Conservation (phyloP, 345 rosid species). For the Eucalyptus shirleyi region DNA sequence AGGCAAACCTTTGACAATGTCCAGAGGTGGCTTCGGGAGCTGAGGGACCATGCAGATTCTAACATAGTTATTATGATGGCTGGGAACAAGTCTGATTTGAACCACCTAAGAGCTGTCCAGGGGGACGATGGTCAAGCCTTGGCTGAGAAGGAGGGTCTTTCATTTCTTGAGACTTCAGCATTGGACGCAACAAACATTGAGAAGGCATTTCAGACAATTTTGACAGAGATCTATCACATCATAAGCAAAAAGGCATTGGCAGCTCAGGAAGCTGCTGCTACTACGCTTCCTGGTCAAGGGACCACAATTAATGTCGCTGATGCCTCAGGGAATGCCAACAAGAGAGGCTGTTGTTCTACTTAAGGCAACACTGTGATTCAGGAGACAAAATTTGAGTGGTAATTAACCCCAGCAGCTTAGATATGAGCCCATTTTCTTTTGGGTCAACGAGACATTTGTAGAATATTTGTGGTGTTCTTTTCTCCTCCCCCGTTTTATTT, state of each 20-base stretch:
- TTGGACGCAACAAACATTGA: conserved; percentile 4
- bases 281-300: conserved; percentile 9
- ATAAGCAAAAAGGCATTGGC: conserved; percentile 19
- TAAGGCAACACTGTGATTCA: neutral
- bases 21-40: conserved; percentile 16
- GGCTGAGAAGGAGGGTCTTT: conserved; percentile 14
- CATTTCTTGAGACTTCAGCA: conserved; percentile 14
- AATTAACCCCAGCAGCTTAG: neutral
- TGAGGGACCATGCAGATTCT: conserved; percentile 20
- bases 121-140: conserved; percentile 7
- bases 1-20: conserved; percentile 13
- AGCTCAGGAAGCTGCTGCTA: conserved; percentile 9
- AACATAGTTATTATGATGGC: conserved; percentile 14
- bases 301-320: conserved; percentile 7
- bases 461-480: conserved; percentile 8
- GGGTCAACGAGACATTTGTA: conserved; percentile 19
- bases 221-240: conserved; percentile 10
- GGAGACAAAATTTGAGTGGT: neutral
- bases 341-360: conserved; percentile 7
- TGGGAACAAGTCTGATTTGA: conserved; percentile 8
- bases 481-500: neutral
- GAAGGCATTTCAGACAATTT: conserved; percentile 7
- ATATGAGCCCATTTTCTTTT: conserved; percentile 1
- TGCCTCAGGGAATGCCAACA: neutral
- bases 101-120: conserved; percentile 5